Conservation (phyloP, 1,284 basidiomycete genomes). For the Fomitiporia mediterranea region DNA sequence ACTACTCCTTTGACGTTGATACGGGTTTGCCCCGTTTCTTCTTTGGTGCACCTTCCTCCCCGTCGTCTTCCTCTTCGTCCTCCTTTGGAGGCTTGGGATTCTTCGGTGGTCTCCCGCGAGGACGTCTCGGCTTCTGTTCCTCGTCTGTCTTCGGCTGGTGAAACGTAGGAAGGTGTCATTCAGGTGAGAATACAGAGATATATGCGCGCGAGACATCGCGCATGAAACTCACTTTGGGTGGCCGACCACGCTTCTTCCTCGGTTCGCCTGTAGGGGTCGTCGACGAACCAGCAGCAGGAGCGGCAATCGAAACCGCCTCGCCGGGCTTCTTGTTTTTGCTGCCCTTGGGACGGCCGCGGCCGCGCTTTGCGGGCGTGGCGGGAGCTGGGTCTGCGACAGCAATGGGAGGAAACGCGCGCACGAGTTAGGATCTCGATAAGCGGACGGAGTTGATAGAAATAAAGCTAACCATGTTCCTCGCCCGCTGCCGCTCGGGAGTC, state of each 20-base stretch:
- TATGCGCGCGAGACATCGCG: not conserved
- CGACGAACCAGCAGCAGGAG: conserved; percentile 35
- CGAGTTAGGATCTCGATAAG: conserved; percentile 26
- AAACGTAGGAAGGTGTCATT: conserved; percentile 36
- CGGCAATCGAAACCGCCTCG: conserved; percentile 33
- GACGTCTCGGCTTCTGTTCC: conserved; percentile 45
- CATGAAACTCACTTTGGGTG: conserved; percentile 55
- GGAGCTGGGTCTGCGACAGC: conserved; percentile 23
- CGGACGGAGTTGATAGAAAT: conserved; percentile 25
- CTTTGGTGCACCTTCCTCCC: conserved; percentile 67
- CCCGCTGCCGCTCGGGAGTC: conserved; percentile 32
- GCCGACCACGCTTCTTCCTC: conserved; percentile 62
- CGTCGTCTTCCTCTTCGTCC: conserved; percentile 58
- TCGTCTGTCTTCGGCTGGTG: conserved; percentile 45
- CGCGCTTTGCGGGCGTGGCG: conserved; percentile 48
- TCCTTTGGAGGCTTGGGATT: conserved; percentile 46
- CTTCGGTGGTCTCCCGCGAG: conserved; percentile 70
- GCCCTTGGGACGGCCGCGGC: conserved; percentile 74
- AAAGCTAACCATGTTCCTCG: conserved; percentile 33
- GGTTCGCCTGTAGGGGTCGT: conserved; percentile 37
- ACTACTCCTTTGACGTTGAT: conserved; percentile 17
- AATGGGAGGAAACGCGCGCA: conserved; percentile 22
- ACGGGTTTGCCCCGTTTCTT: conserved; percentile 32
- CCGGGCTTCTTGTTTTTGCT: conserved; percentile 72
- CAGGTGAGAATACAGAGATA: not conserved